Conservation (phyloP, 1,139 yeast genomes). For the Blastobotrys proliferans region DNA sequence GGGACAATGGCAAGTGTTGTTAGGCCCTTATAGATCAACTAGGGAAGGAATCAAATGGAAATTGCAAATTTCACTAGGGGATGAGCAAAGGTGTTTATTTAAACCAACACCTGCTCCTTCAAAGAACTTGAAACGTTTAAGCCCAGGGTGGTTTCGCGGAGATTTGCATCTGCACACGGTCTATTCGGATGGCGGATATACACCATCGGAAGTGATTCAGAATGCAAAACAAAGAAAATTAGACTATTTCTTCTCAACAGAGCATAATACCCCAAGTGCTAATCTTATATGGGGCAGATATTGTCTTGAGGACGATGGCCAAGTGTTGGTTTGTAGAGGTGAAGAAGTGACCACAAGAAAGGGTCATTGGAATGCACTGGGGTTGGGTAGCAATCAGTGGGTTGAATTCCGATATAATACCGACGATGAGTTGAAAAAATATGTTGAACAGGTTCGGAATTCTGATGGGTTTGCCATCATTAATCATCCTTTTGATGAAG, state of each 20-base stretch:
- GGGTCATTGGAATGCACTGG: conserved; percentile 21
- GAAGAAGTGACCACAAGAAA: conserved; percentile 18
- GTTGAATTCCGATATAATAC: conserved; percentile 14
- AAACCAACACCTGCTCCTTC: conserved; percentile 14
- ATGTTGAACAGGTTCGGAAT: conserved; percentile 14
- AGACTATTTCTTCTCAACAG: conserved; percentile 19
- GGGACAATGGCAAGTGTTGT: conserved; percentile 17
- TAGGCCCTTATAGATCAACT: background rate
- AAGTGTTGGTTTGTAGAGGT: conserved; percentile 17
- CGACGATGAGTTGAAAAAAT: conserved; percentile 8
- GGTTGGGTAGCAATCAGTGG: conserved; percentile 16
- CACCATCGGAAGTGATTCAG: conserved; percentile 12
- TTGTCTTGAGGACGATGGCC: conserved; percentile 10
- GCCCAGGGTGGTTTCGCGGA: conserved; percentile 17
- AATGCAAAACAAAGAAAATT: conserved; percentile 10
- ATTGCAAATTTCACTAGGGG: conserved; percentile 7
- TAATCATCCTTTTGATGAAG: conserved; percentile 18
- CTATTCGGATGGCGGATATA: conserved; percentile 17
- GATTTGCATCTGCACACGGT: conserved; percentile 19
- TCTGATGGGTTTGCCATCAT: conserved; percentile 16
- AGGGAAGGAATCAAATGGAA: background rate
- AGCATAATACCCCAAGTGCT: conserved; percentile 19
- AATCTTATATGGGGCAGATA: conserved; percentile 16
- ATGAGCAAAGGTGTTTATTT: conserved; percentile 7
- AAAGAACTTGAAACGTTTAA: background rate